Conservation (phyloP, 2,329 filamentous ascomycete genomes). For the Cylindrodendrum hubeiense region DNA sequence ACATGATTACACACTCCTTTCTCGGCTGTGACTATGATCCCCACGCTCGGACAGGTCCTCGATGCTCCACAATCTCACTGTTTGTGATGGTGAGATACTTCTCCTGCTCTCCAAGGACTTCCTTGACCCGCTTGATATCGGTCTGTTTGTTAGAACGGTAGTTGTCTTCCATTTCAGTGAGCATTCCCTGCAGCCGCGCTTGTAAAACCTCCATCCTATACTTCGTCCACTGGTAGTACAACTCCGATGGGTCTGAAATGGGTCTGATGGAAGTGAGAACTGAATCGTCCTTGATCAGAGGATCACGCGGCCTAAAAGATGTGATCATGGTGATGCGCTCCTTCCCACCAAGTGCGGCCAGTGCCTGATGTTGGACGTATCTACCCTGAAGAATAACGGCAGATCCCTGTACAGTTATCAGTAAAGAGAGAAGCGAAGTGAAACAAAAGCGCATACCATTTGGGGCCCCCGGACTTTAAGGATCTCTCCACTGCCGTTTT, state of each 20-base stretch:
- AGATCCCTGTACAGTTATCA: constrained; percentile 54
- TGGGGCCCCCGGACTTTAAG: constrained; percentile 69
- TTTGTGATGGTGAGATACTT: neutral
- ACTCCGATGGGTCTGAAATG: neutral
- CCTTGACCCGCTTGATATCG: neutral
- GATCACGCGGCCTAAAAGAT: constrained; percentile 69
- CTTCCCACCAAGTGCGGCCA: constrained; percentile 67
- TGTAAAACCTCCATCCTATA: neutral
- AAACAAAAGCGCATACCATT: neutral
- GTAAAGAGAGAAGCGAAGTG: neutral
- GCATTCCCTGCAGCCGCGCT: neutral
- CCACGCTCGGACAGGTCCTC: neutral
- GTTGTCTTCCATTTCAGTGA: neutral
- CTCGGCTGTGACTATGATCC: neutral
- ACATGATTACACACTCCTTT: neutral
- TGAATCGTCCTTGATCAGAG: constrained; percentile 69
- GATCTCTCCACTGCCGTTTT: constrained; percentile 63
- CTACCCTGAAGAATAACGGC: constrained; percentile 74
- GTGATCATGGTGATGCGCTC: constrained; percentile 77
- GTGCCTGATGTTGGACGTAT: constrained; percentile 74
- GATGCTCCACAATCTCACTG: neutral
- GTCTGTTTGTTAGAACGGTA: neutral
- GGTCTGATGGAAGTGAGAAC: constrained; percentile 29
- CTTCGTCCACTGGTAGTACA: constrained; percentile 5
- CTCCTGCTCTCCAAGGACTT: neutral